Evolutionary conservation across 768 basidiomycete species (phyloP), one percentile per base, ranked within the genome.

Genomic region (Candolleomyces aberdarensis): DNA sequence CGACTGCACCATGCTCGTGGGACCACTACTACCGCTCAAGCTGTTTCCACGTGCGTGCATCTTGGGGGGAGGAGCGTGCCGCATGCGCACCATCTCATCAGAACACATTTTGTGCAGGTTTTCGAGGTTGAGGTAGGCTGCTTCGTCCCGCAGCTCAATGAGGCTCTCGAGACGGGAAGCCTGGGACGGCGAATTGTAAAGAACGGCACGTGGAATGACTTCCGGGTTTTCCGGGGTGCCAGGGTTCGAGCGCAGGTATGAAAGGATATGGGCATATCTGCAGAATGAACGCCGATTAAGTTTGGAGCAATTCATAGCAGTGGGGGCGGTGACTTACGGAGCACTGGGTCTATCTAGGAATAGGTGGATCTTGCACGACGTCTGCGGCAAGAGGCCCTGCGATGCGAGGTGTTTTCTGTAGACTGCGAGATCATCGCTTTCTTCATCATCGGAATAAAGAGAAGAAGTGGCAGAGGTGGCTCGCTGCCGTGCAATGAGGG

Each of bases 291-390:
- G 56, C n/a, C 46, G 36, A 46, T 17, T 47, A 61, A 4, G 36
- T 4, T 31, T 13, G 3, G 22, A 40, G 22, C 36, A 31, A 44
- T 53, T 15, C 8, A 58, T n/a, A 32, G 26, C 51, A n/a, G 36
- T 36, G 29, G 40, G 40, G 50, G 20, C n/a, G 53, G 48, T 39
- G 10, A 82, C 91, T 78, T 73, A 92, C 89, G 92, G 88, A 32
- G 85, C 77, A 65, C 91, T 92, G 0, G 92, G 82, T 26, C 92
- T 80, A 69, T 94, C 92, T 22, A 94, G 76, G 74, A 94, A 94
- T 14, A 94, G 66, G 63, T 92, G 88, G 40, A 92, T 72, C 48
- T 72, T 77, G 41, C 75, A 74, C 5, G 83, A 77, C 2, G 78
- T 69, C 26, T 77, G 79, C 0, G 78, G 65, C 3, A 87, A 68